Evolutionary conservation across 2,329 filamentous ascomycete genomes (phyloP).

Genomic region (Penicillium sp.): DNA sequence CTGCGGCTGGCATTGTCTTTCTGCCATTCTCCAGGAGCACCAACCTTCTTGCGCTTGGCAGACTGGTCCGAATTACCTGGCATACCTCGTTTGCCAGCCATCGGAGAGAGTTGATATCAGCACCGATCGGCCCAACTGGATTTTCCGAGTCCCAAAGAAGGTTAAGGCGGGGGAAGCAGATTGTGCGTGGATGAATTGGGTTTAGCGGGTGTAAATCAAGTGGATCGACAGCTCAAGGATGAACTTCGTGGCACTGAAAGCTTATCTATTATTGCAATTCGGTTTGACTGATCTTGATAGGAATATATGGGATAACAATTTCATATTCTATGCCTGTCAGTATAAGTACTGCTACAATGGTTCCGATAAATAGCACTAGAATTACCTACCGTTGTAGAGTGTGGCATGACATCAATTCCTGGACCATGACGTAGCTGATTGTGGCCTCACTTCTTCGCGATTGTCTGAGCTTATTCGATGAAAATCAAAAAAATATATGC

Average conservation of each 20-base stretch:
- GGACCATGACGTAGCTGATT: constrained; percentile 18
- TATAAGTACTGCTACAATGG: too few species aligned
- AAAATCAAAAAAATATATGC: background rate
- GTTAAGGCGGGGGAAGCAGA: constrained; percentile 6
- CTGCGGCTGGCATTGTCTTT: too few species aligned
- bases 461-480: constrained; percentile 3
- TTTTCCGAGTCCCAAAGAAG: background rate
- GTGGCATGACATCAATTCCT: constrained; percentile 23
- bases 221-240: constrained; percentile 11
- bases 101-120: constrained; percentile 13
- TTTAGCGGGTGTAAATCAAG: constrained; percentile 15
- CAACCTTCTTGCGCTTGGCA: constrained; percentile 34
- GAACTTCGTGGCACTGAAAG: constrained; percentile 6
- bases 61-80: constrained; percentile 21
- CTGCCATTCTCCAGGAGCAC: background rate
- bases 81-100: constrained; percentile 33
- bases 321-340: too few species aligned
- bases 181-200: constrained; percentile 22
- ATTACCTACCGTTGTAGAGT: too few species aligned
- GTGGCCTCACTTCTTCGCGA: background rate
- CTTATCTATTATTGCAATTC: too few species aligned
- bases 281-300: too few species aligned
- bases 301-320: too few species aligned
- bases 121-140: too few species aligned
- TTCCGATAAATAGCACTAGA: too few species aligned